Conservation (phyloP, 2,329 filamentous ascomycete species). For the Penicillium glabrum region DNA sequence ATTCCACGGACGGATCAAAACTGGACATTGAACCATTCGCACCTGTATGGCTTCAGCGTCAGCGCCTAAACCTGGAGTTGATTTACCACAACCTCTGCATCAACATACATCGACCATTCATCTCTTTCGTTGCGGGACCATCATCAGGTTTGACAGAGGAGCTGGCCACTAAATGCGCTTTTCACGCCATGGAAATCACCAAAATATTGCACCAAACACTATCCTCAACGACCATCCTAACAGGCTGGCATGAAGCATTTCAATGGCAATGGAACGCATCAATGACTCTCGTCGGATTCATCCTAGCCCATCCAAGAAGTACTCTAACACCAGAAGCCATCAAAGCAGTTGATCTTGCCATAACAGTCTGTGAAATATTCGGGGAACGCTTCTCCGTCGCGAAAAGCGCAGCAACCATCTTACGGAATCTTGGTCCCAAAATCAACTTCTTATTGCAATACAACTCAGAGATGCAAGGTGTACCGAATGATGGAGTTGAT, state of each 20-base stretch:
- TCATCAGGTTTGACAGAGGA: slow-evolving; percentile 21
- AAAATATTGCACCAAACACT: slow-evolving; percentile 40
- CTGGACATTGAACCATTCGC: slow-evolving; percentile 38
- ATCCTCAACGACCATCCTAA: slow-evolving; percentile 11
- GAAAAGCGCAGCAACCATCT: slow-evolving; percentile 2
- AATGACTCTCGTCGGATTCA: slow-evolving; percentile 36
- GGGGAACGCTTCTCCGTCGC: slow-evolving; percentile 3
- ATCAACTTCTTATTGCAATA: background rate
- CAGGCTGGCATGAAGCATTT: slow-evolving; percentile 32
- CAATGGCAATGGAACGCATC: slow-evolving; percentile 32
- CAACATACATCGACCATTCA: slow-evolving; percentile 43
- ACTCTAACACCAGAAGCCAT: background rate
- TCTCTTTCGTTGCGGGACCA: slow-evolving; percentile 31
- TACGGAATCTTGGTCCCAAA: background rate
- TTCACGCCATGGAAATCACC: slow-evolving; percentile 40
- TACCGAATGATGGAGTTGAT: background rate
- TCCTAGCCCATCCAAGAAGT: slow-evolving; percentile 29
- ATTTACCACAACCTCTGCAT: slow-evolving; percentile 42
- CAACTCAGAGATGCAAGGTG: background rate
- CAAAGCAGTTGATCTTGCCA: background rate
- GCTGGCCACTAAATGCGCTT: slow-evolving; percentile 28
- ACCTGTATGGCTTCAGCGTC: slow-evolving; percentile 44
- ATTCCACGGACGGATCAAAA: slow-evolving; percentile 40
- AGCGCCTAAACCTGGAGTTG: slow-evolving; percentile 44
- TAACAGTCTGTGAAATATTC: slow-evolving; percentile 4